These are phyloP conservation scores for Sutorius australiensis DNA, from an alignment of 768 basidiomycete species.

Conservation along the genomic window DNA sequence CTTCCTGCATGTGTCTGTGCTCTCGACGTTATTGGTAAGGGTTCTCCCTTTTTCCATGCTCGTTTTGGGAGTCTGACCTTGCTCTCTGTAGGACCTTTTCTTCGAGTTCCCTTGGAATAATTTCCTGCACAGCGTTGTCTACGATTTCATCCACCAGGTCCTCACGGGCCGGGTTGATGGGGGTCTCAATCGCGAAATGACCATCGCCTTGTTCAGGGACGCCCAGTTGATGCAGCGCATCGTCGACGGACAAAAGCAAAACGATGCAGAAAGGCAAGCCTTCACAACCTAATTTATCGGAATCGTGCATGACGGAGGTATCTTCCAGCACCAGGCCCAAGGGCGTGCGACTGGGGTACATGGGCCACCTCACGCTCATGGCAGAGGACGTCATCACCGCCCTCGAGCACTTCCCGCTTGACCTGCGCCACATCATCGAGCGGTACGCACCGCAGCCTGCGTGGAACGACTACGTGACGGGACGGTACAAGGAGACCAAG, in stretches of 20 bases:
- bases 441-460: constrained; percentile 68
- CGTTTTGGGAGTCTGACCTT: constrained; percentile 1
- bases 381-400: constrained; percentile 92
- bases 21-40: constrained; percentile 75
- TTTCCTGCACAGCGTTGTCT: constrained; percentile 93
- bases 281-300: background rate
- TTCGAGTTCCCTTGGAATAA: constrained; percentile 98
- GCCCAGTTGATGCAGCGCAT: constrained; percentile 81
- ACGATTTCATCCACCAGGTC: constrained; percentile 94
- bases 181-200: constrained; percentile 82
- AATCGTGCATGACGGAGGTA: constrained; percentile 4
- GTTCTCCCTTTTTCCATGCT: background rate
- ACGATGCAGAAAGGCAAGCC: constrained; percentile 70
- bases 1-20: constrained; percentile 70
- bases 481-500: constrained; percentile 83
- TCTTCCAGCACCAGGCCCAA: constrained; percentile 60
- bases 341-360: constrained; percentile 83
- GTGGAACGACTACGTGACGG: constrained; percentile 90
- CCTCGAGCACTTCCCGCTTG: constrained; percentile 81
- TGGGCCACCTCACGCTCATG: constrained; percentile 95
- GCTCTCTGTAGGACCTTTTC: constrained; percentile 70
- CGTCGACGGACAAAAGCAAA: constrained; percentile 77
- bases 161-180: constrained; percentile 81
- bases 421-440: constrained; percentile 62
- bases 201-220: constrained; percentile 82